phyloP scores from a whole-genome alignment of 352 stramenopile species.

The Phytophthora fragariaefolia region DNA sequence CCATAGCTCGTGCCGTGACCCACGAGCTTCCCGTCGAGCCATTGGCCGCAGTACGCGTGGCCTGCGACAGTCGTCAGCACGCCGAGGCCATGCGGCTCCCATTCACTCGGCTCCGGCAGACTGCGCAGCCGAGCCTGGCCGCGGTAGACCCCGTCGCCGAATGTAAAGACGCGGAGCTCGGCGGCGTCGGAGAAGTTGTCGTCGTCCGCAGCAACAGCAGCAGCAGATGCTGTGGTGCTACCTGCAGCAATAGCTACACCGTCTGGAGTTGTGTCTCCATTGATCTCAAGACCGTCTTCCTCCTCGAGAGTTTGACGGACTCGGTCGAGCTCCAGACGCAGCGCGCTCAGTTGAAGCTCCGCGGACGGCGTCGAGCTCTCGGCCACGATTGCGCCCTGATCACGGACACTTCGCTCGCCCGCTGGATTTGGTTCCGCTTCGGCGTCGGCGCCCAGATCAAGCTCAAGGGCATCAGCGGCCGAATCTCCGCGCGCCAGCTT shows the following conservation, averaged over 20 bases:
- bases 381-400: not conserved
- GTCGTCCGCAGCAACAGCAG: not conserved
- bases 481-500: conserved; percentile 22
- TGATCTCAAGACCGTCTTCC: not conserved
- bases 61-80: conserved; percentile 43
- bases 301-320: conserved; percentile 17
- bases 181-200: conserved; percentile 4
- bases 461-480: not conserved
- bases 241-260: not conserved
- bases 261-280: not conserved
- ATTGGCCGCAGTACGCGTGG: conserved; percentile 45
- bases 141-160: conserved; percentile 23
- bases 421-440: conserved; percentile 6
- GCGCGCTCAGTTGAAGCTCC: conserved; percentile 8
- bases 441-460: not conserved
- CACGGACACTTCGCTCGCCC: not conserved
- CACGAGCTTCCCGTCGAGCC: conserved; percentile 45
- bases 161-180: conserved; percentile 20
- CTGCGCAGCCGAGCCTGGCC: conserved; percentile 24
- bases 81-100: conserved; percentile 49
- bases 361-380: not conserved
- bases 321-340: conserved; percentile 23
- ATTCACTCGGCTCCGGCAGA: not conserved
- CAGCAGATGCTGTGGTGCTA: too few species aligned
- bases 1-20: conserved; percentile 46